phyloP scores from a whole-genome alignment of 2,329 filamentous ascomycete species.

The Pseudogymnoascus sp. region DNA sequence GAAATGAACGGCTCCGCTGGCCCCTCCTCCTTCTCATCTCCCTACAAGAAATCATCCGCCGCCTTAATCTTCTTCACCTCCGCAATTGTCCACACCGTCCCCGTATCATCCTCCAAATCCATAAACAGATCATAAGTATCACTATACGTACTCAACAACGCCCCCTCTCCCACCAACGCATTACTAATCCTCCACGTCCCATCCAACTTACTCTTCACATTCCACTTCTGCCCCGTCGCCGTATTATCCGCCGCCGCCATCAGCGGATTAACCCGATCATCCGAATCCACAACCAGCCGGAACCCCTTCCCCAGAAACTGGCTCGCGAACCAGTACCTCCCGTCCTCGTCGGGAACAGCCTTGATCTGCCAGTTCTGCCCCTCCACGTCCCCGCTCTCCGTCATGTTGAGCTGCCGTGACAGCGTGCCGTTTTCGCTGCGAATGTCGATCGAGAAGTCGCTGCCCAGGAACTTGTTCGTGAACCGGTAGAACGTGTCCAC shows the following conservation, averaged over 20 bases:
- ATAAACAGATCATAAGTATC: neutral
- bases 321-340: neutral
- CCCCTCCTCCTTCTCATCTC: neutral
- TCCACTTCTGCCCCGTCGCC: neutral
- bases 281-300: neutral
- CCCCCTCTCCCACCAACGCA: neutral
- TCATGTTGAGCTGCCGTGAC: neutral
- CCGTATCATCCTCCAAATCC: neutral
- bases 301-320: neutral
- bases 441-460: neutral
- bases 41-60: neutral
- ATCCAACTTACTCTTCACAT: neutral
- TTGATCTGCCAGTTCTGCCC: slow-evolving; percentile 1
- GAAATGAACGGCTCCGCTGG: neutral
- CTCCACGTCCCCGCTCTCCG: neutral
- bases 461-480: neutral
- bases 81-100: neutral
- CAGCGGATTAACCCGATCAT: neutral
- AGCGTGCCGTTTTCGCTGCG: neutral
- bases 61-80: neutral
- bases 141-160: neutral
- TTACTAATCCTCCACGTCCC: slow-evolving; percentile 8
- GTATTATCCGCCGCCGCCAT: neutral
- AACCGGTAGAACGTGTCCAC: neutral
- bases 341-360: neutral